Evolutionary conservation across 2,329 filamentous ascomycete genomes (phyloP).

Genomic region (Aschersonia sp.): DNA sequence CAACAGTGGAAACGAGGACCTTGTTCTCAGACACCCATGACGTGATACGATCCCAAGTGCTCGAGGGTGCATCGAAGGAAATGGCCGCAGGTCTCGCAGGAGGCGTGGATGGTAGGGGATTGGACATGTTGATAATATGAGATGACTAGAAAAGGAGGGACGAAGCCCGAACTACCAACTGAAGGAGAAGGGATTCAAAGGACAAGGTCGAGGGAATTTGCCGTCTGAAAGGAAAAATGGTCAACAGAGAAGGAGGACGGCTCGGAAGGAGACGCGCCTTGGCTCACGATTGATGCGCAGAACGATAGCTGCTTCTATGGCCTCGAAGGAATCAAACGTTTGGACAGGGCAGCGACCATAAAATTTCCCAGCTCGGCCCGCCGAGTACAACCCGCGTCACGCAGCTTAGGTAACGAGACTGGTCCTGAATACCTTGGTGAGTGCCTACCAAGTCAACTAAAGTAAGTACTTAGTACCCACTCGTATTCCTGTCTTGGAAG

Average conservation of each 20-base stretch:
- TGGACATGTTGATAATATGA: constrained; percentile 22
- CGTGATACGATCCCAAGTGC: constrained; percentile 79
- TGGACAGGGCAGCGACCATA: not conserved
- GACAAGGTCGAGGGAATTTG: constrained; percentile 12
- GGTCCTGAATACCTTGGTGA: not conserved
- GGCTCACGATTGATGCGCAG: constrained; percentile 15
- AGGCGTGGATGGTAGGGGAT: constrained; percentile 34
- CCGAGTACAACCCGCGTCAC: constrained; percentile 5
- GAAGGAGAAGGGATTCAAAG: constrained; percentile 9
- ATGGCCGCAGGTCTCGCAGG: constrained; percentile 28
- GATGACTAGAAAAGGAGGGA: constrained; percentile 4
- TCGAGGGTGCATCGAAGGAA: constrained; percentile 43
- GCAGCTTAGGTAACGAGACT: constrained; percentile 4
- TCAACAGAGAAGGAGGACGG: constrained; percentile 6
- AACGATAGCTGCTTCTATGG: constrained; percentile 6
- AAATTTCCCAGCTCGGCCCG: constrained; percentile 2
- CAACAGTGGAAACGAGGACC: constrained; percentile 88
- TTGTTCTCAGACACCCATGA: constrained; percentile 94
- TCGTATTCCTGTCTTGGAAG: no score
- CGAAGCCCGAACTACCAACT: no score
- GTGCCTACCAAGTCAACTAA: no score
- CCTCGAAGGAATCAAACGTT: not conserved
- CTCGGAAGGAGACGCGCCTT: constrained; percentile 4
- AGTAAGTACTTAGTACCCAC: no score
- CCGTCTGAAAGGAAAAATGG: constrained; percentile 3